Conservation (phyloP, 176 grass and related monocot species). For the Juncus inflexus region DNA sequence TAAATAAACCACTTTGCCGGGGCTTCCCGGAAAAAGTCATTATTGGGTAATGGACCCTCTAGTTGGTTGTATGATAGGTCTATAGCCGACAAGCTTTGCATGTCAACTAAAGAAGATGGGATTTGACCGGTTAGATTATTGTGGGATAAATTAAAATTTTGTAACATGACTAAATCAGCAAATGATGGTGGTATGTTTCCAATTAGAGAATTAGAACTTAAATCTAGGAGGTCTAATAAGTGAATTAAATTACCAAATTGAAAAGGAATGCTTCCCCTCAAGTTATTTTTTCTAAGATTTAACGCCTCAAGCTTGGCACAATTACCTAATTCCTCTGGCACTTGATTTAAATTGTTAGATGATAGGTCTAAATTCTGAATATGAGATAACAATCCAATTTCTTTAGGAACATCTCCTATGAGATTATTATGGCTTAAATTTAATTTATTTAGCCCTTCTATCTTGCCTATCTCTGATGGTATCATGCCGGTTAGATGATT, state of each 20-base stretch:
- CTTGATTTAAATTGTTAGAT: neutral
- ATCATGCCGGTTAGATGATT: constrained; percentile 7
- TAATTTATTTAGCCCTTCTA: neutral
- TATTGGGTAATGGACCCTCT: too few relatives aligned
- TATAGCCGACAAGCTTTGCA: too few relatives aligned
- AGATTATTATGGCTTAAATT: constrained; percentile 14
- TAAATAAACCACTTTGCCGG: too few relatives aligned
- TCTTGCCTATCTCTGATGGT: neutral
- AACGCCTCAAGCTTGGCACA: constrained; percentile 24
- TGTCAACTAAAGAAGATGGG: too few relatives aligned
- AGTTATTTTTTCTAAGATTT: constrained; percentile 16
- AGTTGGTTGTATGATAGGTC: too few relatives aligned
- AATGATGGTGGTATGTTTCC: too few relatives aligned
- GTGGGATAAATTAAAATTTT: too few relatives aligned
- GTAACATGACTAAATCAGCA: too few relatives aligned
- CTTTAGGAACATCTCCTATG: neutral
- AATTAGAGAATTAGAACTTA: too few relatives aligned
- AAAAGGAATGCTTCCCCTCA: constrained; percentile 34
- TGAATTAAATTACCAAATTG: constrained; percentile 25
- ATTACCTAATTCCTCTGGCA: neutral
- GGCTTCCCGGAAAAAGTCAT: too few relatives aligned
- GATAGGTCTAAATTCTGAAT: constrained; percentile 13
- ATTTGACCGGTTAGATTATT: too few relatives aligned
- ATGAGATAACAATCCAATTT: neutral
- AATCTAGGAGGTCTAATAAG: too few relatives aligned